These are phyloP conservation scores for Suillus subluteus DNA, from an alignment of 768 basidiomycete genomes.

Conservation along the genomic window DNA sequence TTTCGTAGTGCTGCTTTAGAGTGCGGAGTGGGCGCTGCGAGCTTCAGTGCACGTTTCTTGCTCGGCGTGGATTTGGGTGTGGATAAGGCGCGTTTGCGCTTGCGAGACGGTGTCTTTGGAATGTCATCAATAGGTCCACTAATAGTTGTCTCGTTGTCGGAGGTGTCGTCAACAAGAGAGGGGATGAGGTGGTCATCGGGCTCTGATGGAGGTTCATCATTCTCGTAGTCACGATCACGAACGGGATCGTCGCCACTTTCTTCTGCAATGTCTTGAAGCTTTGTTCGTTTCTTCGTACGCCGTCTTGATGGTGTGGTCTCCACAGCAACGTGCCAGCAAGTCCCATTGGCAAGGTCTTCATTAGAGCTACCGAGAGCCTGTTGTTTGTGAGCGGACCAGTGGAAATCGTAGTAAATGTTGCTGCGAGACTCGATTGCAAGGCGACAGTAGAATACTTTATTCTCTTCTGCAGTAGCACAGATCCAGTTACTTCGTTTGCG, in stretches of 20 bases:
- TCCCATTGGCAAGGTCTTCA: constrained; percentile 40
- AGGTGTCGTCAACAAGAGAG: constrained; percentile 18
- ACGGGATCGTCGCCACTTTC: constrained; percentile 11
- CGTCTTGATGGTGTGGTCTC: constrained; percentile 20
- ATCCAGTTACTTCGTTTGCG: constrained; percentile 26
- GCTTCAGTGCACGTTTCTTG: constrained; percentile 39
- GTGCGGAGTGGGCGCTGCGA: constrained; percentile 73
- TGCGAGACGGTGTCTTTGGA: constrained; percentile 57
- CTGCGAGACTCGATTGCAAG: constrained; percentile 60
- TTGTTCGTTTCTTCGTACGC: constrained; percentile 18
- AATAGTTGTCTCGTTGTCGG: constrained; percentile 33
- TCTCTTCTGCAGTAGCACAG: constrained; percentile 21
- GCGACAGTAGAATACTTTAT: constrained; percentile 53
- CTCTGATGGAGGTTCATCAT: constrained; percentile 21
- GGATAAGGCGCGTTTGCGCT: constrained; percentile 46
- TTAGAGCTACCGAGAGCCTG: constrained; percentile 37
- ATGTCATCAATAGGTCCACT: constrained; percentile 31
- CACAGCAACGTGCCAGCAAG: constrained; percentile 49
- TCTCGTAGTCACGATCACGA: constrained; percentile 25
- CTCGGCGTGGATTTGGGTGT: constrained; percentile 38
- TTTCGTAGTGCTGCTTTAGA: constrained; percentile 68
- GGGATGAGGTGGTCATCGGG: constrained; percentile 28
- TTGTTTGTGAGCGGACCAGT: constrained; percentile 56
- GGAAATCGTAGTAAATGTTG: constrained; percentile 64
- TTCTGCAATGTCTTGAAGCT: constrained; percentile 27